Evolutionary conservation across 2,329 filamentous ascomycete species (phyloP).

Genomic region (Ceratocystis huliohia): DNA sequence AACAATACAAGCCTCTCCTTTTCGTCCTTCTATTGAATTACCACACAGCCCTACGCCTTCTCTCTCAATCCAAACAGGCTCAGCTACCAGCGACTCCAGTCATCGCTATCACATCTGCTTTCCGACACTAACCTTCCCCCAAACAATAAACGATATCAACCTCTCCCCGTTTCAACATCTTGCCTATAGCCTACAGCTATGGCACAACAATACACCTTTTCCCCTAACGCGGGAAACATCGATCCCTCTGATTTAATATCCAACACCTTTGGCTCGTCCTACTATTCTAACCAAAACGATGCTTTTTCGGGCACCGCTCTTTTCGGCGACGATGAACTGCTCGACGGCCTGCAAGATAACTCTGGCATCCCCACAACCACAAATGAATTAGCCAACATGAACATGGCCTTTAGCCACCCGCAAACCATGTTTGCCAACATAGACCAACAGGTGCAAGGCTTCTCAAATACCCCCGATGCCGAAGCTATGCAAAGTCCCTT

Average conservation of each 20-base stretch:
- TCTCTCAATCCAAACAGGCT: background rate
- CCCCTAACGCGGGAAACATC: conserved; percentile 16
- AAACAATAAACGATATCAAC: background rate
- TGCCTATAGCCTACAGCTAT: background rate
- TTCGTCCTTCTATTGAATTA: background rate
- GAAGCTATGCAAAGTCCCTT: conserved; percentile 76
- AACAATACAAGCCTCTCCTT: background rate
- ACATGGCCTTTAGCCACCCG: conserved; percentile 43
- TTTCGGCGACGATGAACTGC: conserved; percentile 78
- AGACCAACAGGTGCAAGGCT: conserved; percentile 62
- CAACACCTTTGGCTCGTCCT: conserved; percentile 15
- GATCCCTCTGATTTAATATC: conserved; percentile 13
- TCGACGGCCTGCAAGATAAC: conserved; percentile 52
- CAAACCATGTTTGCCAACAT: conserved; percentile 29
- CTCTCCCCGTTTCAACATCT: background rate
- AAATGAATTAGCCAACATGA: conserved; percentile 45
- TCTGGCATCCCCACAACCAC: conserved; percentile 42
- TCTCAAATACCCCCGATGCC: conserved; percentile 82
- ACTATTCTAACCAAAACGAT: conserved; percentile 28
- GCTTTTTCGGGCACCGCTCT: conserved; percentile 67
- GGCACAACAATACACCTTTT: conserved; percentile 19
- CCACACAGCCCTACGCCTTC: background rate
- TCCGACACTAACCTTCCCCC: background rate
- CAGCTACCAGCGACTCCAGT: background rate
- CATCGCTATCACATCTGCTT: background rate